Percentiles rank a stretch among this genome's conserved stretches.
Conservation (phyloP, 2,329 filamentous ascomycete species). For the Lanzia echinophila region DNA sequence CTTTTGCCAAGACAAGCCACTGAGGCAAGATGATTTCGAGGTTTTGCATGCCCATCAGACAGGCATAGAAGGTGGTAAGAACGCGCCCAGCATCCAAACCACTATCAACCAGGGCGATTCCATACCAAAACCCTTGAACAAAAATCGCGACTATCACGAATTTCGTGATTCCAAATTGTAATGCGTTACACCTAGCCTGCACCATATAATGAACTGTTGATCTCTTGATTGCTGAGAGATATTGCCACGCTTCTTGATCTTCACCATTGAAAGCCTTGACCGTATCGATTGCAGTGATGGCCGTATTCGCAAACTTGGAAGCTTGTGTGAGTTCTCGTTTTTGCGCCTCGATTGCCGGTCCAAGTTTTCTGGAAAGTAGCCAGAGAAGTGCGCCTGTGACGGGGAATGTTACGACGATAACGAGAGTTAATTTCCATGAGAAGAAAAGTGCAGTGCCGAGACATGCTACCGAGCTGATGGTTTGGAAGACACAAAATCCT, state of each 20-base stretch:
- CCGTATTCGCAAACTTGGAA: slow-evolving; percentile 63
- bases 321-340: slow-evolving; percentile 60
- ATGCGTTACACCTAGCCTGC: slow-evolving; percentile 61
- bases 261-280: slow-evolving; percentile 84
- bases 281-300: slow-evolving; percentile 69
- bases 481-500: slow-evolving; percentile 59
- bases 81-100: slow-evolving; percentile 57
- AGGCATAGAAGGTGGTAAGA: slow-evolving; percentile 79
- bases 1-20: slow-evolving; percentile 71
- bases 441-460: slow-evolving; percentile 67
- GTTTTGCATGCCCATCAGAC: slow-evolving; percentile 67
- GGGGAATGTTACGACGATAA: slow-evolving; percentile 68
- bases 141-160: slow-evolving; percentile 75
- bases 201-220: slow-evolving; percentile 58
- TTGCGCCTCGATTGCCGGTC: slow-evolving; percentile 62
- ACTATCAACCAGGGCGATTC: slow-evolving; percentile 58
- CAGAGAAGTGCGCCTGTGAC: slow-evolving; percentile 55
- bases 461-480: slow-evolving; percentile 58
- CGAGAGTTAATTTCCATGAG: slow-evolving; percentile 78
- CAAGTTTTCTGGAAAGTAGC: slow-evolving; percentile 53
- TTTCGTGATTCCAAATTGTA: slow-evolving; percentile 67
- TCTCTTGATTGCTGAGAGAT: slow-evolving; percentile 47
- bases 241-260: slow-evolving; percentile 60
- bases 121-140: slow-evolving; percentile 86
- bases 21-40: slow-evolving; percentile 70